Evolutionary conservation across 306 rosid genomes (phyloP).

Genomic region (Argentina anserina): DNA sequence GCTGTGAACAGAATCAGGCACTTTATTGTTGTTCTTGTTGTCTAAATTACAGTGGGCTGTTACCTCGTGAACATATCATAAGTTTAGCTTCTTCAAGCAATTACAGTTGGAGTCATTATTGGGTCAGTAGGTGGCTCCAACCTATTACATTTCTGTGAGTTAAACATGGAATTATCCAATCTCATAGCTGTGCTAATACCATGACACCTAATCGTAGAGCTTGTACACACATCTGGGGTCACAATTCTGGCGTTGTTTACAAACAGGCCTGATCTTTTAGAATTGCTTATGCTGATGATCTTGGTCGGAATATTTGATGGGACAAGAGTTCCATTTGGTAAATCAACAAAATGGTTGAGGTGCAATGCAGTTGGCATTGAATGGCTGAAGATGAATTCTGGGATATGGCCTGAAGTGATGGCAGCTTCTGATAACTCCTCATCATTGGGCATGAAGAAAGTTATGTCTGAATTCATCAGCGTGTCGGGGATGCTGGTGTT

Average conservation of each 20-base stretch:
- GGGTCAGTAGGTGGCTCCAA: conserved; percentile 8
- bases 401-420: conserved; percentile 20
- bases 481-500: conserved; percentile 35
- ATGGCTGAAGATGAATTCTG: conserved; percentile 16
- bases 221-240: conserved; percentile 44
- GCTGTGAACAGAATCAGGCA: not conserved
- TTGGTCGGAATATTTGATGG: conserved; percentile 48
- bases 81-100: not conserved
- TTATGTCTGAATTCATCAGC: conserved; percentile 32
- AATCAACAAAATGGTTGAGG: conserved; percentile 38
- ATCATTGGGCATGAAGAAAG: conserved; percentile 55
- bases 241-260: conserved; percentile 51
- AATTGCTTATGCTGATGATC: conserved; percentile 44
- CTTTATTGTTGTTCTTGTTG: not conserved
- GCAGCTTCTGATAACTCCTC: conserved; percentile 45
- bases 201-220: conserved; percentile 46
- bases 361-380: conserved; percentile 46
- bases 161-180: conserved; percentile 22
- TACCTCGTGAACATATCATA: not conserved
- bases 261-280: conserved; percentile 33
- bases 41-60: not conserved
- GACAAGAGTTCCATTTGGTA: conserved; percentile 53
- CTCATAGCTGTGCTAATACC: conserved; percentile 45
- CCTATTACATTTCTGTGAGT: conserved; percentile 10
- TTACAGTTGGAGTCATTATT: conserved; percentile 1